Evolutionary conservation across 23 red algal species (phyloP).

Genomic region (Gracilariopsis chorda): DNA sequence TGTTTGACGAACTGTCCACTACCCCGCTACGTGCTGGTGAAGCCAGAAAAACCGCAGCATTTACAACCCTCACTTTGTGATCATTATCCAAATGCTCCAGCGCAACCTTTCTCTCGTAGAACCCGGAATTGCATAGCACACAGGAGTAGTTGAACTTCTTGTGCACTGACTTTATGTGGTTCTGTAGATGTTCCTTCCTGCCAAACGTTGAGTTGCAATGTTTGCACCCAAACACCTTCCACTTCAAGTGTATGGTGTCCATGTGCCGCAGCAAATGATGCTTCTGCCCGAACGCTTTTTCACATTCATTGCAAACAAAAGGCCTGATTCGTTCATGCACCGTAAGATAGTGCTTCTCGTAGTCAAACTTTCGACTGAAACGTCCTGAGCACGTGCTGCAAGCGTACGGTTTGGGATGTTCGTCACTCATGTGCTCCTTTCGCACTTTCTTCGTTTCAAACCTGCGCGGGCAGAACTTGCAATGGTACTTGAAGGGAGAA

Average conservation of each 20-base stretch:
- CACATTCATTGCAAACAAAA: constrained; percentile 35
- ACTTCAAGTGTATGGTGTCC: constrained; percentile 24
- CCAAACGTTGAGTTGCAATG: not conserved
- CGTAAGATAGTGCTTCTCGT: constrained; percentile 45
- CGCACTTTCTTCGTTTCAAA: not conserved
- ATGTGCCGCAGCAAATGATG: constrained; percentile 58
- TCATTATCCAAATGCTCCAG: not conserved
- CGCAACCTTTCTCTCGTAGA: not conserved
- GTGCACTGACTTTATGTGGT: constrained; percentile 13
- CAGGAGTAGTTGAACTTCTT: not conserved
- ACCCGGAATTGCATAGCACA: not conserved
- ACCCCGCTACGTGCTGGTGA: no score
- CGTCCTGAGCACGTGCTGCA: not conserved
- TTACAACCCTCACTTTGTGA: not conserved
- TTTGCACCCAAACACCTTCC: not conserved
- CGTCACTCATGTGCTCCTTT: not conserved
- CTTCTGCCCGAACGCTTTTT: constrained; percentile 40
- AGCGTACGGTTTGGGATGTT: not conserved
- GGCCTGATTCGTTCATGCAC: constrained; percentile 51
- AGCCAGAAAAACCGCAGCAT: no score
- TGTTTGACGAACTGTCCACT: no score
- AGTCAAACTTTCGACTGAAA: constrained; percentile 39
- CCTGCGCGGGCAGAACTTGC: not conserved
- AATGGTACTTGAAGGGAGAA: no score
- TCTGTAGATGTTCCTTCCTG: constrained; percentile 5